Evolutionary conservation across 495 filamentous ascomycete genomes (phyloP).

Genomic region (Xylaria sp.): DNA sequence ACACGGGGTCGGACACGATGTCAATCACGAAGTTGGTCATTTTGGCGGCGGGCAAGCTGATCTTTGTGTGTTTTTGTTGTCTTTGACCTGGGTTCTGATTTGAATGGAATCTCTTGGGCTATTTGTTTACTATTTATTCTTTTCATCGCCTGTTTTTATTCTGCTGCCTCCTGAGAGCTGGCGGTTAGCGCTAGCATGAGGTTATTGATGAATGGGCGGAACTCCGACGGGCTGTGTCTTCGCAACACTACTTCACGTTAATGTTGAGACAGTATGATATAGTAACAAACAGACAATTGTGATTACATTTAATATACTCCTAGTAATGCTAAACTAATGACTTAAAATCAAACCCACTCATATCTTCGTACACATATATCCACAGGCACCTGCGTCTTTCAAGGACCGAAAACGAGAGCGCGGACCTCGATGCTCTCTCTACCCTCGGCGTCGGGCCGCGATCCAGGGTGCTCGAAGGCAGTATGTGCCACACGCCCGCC

Average conservation of each 20-base stretch:
- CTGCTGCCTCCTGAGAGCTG: neutral
- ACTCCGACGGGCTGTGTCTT: constrained; percentile 16
- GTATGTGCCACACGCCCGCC: constrained; percentile 79
- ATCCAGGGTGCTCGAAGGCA: constrained; percentile 78
- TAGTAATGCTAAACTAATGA: constrained; percentile 1
- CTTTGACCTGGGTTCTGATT: neutral
- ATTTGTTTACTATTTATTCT: neutral
- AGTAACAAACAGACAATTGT: neutral
- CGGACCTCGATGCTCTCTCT: constrained; percentile 89
- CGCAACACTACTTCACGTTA: neutral
- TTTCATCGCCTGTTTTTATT: neutral
- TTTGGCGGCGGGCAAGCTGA: constrained; percentile 32
- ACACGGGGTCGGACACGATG: constrained; percentile 79
- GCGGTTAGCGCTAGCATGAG: neutral
- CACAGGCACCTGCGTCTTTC: constrained; percentile 20
- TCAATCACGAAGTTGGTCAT: constrained; percentile 84
- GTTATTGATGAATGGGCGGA: constrained; percentile 10
- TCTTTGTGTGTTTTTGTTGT: neutral
- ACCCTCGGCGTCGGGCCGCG: constrained; percentile 61
- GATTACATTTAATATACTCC: constrained; percentile 5
- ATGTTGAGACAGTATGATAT: neutral
- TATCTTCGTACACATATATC: neutral
- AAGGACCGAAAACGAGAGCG: constrained; percentile 80
- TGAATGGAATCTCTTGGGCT: neutral
- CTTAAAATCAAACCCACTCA: neutral